phyloP scores from a whole-genome alignment of 768 basidiomycete species.

The Xerocomellus amylosporus region DNA sequence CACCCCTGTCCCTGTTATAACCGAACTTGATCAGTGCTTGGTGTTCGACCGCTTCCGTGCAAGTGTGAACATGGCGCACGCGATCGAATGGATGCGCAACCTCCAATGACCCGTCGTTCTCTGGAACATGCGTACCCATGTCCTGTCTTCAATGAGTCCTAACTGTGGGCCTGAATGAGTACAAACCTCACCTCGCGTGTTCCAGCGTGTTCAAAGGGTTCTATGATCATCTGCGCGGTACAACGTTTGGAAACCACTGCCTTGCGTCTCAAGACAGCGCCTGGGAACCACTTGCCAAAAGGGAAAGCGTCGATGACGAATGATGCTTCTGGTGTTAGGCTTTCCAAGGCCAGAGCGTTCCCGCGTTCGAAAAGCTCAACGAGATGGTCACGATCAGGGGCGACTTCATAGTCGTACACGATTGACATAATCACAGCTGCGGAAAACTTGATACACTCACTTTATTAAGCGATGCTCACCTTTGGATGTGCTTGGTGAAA shows the following conservation, averaged over 20 bases:
- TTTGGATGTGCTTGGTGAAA: constrained; percentile 6
- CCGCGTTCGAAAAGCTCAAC: constrained; percentile 38
- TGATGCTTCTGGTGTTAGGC: constrained; percentile 15
- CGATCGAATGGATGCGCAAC: constrained; percentile 3
- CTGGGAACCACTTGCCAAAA: constrained; percentile 25
- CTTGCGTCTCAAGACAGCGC: constrained; percentile 26
- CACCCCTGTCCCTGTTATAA: constrained; percentile 21
- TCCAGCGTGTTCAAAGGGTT: constrained; percentile 14
- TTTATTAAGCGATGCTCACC: background rate
- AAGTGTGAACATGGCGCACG: constrained; percentile 3
- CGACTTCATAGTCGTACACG: constrained; percentile 40
- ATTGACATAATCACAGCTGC: constrained; percentile 39
- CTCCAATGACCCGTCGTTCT: constrained; percentile 2
- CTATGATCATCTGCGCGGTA: constrained; percentile 11
- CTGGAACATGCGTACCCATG: constrained; percentile 7
- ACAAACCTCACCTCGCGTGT: constrained; percentile 9
- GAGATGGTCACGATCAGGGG: constrained; percentile 35
- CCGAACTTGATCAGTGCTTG: constrained; percentile 13
- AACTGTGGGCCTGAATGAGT: background rate
- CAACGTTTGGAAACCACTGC: constrained; percentile 8
- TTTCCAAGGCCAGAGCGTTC: constrained; percentile 12
- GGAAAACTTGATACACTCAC: constrained; percentile 22
- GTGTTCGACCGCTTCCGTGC: constrained; percentile 21
- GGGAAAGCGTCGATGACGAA: constrained; percentile 21
- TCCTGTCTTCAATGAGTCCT: constrained; percentile 5